phyloP scores from a whole-genome alignment of 495 filamentous ascomycete species.

The Xylaria telfairii region DNA sequence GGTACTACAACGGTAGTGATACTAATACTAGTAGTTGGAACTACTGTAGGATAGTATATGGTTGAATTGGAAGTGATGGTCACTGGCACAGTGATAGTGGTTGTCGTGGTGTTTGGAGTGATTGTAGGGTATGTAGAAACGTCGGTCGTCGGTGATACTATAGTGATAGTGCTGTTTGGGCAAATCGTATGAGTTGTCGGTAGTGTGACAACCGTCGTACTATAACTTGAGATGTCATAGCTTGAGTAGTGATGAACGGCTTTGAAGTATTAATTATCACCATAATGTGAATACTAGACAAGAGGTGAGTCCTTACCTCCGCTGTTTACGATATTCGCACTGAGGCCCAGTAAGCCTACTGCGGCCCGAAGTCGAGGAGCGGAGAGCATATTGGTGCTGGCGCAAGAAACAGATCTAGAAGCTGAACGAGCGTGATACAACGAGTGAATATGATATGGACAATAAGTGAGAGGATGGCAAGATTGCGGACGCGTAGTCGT shows the following conservation, averaged over 20 bases:
- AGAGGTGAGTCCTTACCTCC: constrained; percentile 21
- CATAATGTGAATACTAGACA: neutral
- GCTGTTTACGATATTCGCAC: constrained; percentile 13
- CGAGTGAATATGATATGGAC: neutral
- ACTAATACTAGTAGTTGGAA: constrained; percentile 18
- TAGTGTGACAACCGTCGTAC: constrained; percentile 24
- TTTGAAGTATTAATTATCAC: constrained; percentile 4
- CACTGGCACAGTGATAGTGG: neutral
- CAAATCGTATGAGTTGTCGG: constrained; percentile 22
- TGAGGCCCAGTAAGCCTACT: constrained; percentile 18
- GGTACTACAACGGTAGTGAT: neutral
- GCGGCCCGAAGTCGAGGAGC: neutral
- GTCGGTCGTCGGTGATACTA: neutral
- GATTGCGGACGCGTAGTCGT: neutral
- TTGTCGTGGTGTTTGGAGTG: neutral
- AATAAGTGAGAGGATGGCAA: neutral
- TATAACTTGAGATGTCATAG: constrained; percentile 10
- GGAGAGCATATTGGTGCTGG: constrained; percentile 6
- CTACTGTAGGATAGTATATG: constrained; percentile 18
- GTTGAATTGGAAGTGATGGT: neutral
- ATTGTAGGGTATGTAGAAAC: neutral
- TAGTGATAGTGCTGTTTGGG: neutral
- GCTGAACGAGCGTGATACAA: constrained; percentile 8
- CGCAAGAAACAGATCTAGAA: neutral
- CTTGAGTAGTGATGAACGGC: constrained; percentile 20